Evolutionary conservation across 768 basidiomycete genomes (phyloP).

Genomic region (Austroboletus eburneus): DNA sequence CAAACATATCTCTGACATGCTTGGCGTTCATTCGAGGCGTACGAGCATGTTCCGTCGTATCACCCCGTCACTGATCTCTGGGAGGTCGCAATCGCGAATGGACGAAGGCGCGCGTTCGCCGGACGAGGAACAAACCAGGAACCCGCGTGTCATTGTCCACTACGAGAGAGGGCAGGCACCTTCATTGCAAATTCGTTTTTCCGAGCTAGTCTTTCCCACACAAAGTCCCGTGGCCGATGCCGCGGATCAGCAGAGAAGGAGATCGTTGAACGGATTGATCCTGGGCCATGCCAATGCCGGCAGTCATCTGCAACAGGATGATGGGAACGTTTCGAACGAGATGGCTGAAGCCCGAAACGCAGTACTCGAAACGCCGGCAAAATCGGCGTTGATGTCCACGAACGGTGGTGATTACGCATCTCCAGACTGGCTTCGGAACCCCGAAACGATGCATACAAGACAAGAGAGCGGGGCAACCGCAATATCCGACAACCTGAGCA

Average conservation of each 20-base stretch:
- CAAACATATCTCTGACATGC: conserved; percentile 35
- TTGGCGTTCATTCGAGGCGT: conserved; percentile 52
- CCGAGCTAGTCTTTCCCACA: conserved; percentile 41
- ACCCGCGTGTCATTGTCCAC: conserved; percentile 48
- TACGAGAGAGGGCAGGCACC: conserved; percentile 44
- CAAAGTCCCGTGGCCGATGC: conserved; percentile 14
- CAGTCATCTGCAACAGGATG: background rate
- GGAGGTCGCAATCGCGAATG: conserved; percentile 3
- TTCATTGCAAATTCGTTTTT: conserved; percentile 53
- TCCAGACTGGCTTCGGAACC: conserved; percentile 13
- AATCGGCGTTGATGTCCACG: conserved; percentile 7
- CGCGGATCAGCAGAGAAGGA: conserved; percentile 11
- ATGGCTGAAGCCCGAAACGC: conserved; percentile 5
- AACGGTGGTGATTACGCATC: background rate
- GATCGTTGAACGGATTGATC: conserved; percentile 12
- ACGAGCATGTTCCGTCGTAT: conserved; percentile 51
- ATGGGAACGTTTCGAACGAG: conserved; percentile 8
- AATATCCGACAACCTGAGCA: conserved; percentile 41
- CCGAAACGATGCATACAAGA: conserved; percentile 4
- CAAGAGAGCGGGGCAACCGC: conserved; percentile 26
- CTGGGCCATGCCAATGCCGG: background rate
- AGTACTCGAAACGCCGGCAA: conserved; percentile 5
- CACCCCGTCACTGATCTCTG: conserved; percentile 39
- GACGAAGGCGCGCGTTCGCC: conserved; percentile 2
- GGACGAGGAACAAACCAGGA: conserved; percentile 4